Conservation (phyloP, 371 early-diverging fungal species). For the Mucor saturninus region DNA sequence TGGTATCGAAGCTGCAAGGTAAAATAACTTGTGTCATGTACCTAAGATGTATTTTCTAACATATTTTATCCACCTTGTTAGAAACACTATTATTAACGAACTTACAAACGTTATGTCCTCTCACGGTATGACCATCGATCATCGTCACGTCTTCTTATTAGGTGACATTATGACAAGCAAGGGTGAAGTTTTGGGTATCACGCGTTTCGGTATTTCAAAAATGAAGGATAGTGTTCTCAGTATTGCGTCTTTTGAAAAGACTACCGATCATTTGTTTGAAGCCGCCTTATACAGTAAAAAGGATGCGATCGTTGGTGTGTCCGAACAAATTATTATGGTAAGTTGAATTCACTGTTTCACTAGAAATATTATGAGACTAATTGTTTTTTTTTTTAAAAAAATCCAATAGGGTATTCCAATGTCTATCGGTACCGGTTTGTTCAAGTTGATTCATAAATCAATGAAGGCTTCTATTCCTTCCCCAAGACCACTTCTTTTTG, state of each 20-base stretch:
- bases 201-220: constrained; percentile 98
- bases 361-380: background rate
- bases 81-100: constrained; percentile 84
- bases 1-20: constrained; percentile 86
- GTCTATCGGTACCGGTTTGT: constrained; percentile 97
- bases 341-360: background rate
- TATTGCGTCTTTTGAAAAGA: constrained; percentile 99
- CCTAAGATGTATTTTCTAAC: background rate
- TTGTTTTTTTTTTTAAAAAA: background rate
- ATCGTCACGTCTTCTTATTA: constrained; percentile 96
- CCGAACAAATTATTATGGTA: constrained; percentile 98
- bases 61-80: constrained; percentile 6
- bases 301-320: constrained; percentile 96
- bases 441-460: constrained; percentile 83
- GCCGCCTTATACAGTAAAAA: constrained; percentile 94
- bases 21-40: background rate
- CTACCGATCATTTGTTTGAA: constrained; percentile 99
- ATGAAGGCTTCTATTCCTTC: constrained; percentile 59
- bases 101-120: constrained; percentile 87
- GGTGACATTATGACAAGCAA: constrained; percentile 99
- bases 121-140: constrained; percentile 97
- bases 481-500: constrained; percentile 68
- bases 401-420: constrained; percentile 84
- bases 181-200: constrained; percentile 99
- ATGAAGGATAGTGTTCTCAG: constrained; percentile 99